These are phyloP conservation scores for Trametes cubensis DNA, from an alignment of 768 basidiomycete genomes.

Conservation along the genomic window DNA sequence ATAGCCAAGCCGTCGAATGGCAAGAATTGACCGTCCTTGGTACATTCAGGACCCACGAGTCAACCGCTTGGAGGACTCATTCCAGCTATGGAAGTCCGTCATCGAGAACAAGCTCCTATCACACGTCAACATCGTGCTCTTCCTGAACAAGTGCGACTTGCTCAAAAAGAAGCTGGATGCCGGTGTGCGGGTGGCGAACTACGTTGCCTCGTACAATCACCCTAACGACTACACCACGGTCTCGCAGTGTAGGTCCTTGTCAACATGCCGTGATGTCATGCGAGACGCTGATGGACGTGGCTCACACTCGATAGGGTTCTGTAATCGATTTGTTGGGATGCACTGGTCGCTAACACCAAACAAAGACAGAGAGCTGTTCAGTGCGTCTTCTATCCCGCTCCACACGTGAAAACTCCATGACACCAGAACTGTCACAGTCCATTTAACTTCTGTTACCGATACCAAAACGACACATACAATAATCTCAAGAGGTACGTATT, in stretches of 20 bases:
- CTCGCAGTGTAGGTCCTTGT: conserved; percentile 60
- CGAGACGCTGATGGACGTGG: background rate
- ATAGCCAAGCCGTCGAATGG: background rate
- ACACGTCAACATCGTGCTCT: conserved; percentile 77
- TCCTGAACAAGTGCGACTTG: conserved; percentile 82
- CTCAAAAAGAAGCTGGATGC: conserved; percentile 76
- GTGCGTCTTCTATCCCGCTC: conserved; percentile 44
- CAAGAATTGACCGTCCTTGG: conserved; percentile 8
- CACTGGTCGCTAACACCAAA: conserved; percentile 71
- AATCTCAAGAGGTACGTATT: conserved; percentile 66
- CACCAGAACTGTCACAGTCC: conserved; percentile 48
- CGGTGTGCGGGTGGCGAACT: conserved; percentile 69
- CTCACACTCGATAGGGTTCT: conserved; percentile 57
- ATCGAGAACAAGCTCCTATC: conserved; percentile 73
- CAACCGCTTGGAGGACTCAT: conserved; percentile 80
- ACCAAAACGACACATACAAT: conserved; percentile 73
- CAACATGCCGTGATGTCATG: background rate
- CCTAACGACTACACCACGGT: conserved; percentile 81
- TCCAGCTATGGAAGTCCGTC: conserved; percentile 72
- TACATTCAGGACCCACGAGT: conserved; percentile 61
- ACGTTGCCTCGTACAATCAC: conserved; percentile 73
- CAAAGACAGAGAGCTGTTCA: conserved; percentile 70
- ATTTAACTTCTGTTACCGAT: conserved; percentile 82
- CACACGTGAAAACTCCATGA: conserved; percentile 6
- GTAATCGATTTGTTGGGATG: conserved; percentile 68